phyloP scores from a whole-genome alignment of 2,329 filamentous ascomycete species.

The Hypoxylon sp. region DNA sequence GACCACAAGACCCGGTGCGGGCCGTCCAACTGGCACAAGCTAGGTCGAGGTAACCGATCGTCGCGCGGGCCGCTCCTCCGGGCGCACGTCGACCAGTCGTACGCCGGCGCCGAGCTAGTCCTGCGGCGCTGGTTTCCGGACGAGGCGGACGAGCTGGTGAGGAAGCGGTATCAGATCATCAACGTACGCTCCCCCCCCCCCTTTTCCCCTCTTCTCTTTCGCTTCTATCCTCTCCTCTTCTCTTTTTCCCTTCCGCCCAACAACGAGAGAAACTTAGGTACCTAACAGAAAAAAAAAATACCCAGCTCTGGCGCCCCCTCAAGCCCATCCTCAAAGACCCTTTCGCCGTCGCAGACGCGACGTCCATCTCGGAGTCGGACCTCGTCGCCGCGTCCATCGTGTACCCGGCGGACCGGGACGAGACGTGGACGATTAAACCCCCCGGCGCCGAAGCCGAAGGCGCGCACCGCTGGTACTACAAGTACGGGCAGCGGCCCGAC shows the following conservation, averaged over 20 bases:
- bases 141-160: slow-evolving; percentile 52
- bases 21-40: slow-evolving; percentile 70
- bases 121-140: slow-evolving; percentile 50
- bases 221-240: neutral
- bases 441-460: slow-evolving; percentile 49
- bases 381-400: slow-evolving; percentile 54
- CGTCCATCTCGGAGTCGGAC: slow-evolving; percentile 54
- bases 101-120: slow-evolving; percentile 53
- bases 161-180: slow-evolving; percentile 51
- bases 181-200: slow-evolving; percentile 39
- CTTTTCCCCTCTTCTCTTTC: slow-evolving; percentile 3
- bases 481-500: slow-evolving; percentile 60
- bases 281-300: slow-evolving; percentile 23
- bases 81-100: slow-evolving; percentile 56
- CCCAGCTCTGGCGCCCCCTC: slow-evolving; percentile 62
- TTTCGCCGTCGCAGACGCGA: slow-evolving; percentile 55
- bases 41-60: slow-evolving; percentile 70
- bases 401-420: slow-evolving; percentile 51
- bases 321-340: slow-evolving; percentile 59
- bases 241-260: neutral
- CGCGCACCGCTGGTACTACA: slow-evolving; percentile 65
- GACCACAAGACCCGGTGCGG: slow-evolving; percentile 76
- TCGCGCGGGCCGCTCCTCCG: slow-evolving; percentile 48
- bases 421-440: slow-evolving; percentile 56
- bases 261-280: neutral